These are phyloP conservation scores for Xylaria sp. DNA, from an alignment of 495 filamentous ascomycete genomes.

Conservation along the genomic window DNA sequence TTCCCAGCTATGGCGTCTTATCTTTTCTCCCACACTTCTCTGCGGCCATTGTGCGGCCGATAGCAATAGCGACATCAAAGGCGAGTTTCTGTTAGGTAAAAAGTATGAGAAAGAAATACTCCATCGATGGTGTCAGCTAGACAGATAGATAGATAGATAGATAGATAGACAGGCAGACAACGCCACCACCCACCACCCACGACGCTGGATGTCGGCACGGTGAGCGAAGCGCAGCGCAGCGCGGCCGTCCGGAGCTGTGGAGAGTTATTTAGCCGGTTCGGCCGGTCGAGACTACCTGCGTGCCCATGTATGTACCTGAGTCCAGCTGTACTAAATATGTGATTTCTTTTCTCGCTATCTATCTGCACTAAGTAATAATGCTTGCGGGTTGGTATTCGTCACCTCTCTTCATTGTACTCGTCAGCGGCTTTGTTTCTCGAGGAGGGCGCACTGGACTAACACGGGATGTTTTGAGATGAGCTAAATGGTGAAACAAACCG, in stretches of 20 bases:
- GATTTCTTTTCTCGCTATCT: background rate
- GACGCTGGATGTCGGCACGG: conserved; percentile 1
- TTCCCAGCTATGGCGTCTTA: background rate
- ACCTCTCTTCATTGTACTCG: background rate
- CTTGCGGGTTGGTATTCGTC: background rate
- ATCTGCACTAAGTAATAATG: background rate
- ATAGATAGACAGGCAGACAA: background rate
- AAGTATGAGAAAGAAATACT: conserved; percentile 12
- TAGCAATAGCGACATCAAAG: background rate
- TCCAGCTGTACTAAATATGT: background rate
- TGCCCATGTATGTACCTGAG: background rate
- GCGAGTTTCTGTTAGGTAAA: conserved; percentile 21
- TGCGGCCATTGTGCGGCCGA: background rate
- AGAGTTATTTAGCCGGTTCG: conserved; percentile 11
- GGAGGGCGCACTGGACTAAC: background rate
- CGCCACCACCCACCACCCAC: too few relatives aligned
- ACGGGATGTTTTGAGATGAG: background rate
- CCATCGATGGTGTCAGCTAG: background rate
- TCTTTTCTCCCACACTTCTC: background rate
- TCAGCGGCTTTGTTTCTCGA: background rate
- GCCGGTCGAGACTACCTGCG: background rate
- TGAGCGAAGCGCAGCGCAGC: conserved; percentile 1
- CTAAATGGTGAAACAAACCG: background rate
- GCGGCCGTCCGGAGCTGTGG: conserved; percentile 6
- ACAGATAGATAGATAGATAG: background rate